A percentile compares a stretch with the other conserved stretches of the same genome.
phyloP scores from a whole-genome alignment of 306 rosid genomes.

The Cotoneaster glaucophyllus region DNA sequence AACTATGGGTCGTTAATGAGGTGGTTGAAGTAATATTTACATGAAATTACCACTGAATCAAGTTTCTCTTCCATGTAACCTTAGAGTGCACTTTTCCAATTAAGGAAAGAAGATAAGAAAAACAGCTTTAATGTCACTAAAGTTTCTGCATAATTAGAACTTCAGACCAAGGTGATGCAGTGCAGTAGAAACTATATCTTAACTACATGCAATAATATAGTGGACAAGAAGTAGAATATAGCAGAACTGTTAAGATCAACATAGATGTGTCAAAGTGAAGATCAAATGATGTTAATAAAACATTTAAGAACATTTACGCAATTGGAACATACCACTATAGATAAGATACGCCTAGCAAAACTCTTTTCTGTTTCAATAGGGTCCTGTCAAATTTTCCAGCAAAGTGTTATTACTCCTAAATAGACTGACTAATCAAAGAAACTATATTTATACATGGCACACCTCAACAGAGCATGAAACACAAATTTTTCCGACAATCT shows the following conservation, averaged over 20 bases:
- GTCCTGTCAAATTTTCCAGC: constrained; percentile 52
- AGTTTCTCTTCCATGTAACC: too few species aligned
- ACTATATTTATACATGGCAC: background rate
- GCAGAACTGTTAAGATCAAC: background rate
- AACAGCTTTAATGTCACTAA: background rate
- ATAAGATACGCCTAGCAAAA: constrained; percentile 83
- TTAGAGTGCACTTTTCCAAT: too few species aligned
- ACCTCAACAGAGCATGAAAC: constrained; percentile 87
- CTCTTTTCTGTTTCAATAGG: constrained; percentile 79
- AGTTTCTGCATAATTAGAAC: background rate
- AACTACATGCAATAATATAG: background rate
- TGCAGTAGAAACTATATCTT: background rate
- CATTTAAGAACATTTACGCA: background rate
- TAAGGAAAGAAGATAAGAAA: too few species aligned
- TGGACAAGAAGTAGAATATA: background rate
- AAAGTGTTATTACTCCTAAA: constrained; percentile 20
- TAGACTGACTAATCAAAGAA: constrained; percentile 8
- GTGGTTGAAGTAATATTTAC: background rate
- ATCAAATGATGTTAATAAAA: background rate
- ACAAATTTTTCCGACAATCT: constrained; percentile 63
- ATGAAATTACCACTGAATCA: background rate
- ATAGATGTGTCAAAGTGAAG: background rate
- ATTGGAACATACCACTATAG: constrained; percentile 73
- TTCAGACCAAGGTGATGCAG: background rate
- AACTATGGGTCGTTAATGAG: background rate